Evolutionary conservation across 164 flowering plant genomes (phyloP), one percentile per base, ranked within the genome.

Genomic region (Vitis rupestris): DNA sequence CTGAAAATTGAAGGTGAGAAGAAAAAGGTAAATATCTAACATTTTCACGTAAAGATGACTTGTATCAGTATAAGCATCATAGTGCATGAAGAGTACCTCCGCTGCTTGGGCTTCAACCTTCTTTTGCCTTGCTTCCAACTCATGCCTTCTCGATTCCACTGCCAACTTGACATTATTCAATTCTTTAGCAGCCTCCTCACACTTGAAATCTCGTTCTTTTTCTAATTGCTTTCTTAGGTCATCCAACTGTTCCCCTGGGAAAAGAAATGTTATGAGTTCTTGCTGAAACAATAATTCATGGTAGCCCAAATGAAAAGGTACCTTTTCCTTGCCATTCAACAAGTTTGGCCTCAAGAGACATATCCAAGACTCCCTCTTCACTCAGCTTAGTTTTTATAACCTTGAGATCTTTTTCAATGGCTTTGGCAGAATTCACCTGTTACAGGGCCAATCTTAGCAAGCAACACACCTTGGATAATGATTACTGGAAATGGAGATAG

Each of bases 281-380:
- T 3, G 44, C 44, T 3, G 44, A 37, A 37, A 37, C 4, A 37
- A 6, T 37, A 37, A 37, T 6, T 37, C 44, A 37, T 3, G 44
- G 44, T 37, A 6, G 44, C 1, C 44, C 44, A 37, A 37, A 54
- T 29, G 64, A 27, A 19, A 54, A 72, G 37, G 23, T 56, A 90
- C 99, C 97, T 90, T 82, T 91, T 23, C 86, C 88, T 70, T 88
- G 88, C 52, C 70, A 73, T 76, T 93, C 98, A 71, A 86, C 80
- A 56, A 85, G 58, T 77, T 90, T 90, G 50, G 91, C 92, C 64
- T 86, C 94, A 29, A 90, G 90, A 47, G 93, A 85, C 83, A 83
- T 91, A 7, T 83, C 85, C 60, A 73, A 31, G 61, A 87, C 77
- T 72, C 69, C 87, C 47, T 84, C 91, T 58, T 88, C 93, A 72